Conservation (phyloP, 2,329 filamentous ascomycete species). For the Microthyrium microscopicum region DNA sequence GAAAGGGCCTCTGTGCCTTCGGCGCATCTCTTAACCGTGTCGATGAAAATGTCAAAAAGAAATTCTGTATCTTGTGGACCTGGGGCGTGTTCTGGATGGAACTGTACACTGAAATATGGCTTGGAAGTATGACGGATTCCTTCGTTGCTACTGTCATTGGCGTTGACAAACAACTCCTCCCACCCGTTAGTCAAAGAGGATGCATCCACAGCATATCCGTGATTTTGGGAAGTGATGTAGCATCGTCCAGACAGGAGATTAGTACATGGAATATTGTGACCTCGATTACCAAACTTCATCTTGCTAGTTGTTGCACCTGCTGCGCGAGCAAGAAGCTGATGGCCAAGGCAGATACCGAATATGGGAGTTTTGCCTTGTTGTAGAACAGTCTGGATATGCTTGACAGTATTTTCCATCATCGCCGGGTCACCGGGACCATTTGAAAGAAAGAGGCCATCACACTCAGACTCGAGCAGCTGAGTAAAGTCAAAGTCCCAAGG, state of each 20-base stretch:
- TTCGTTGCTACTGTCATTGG: conserved; percentile 96
- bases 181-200: conserved; percentile 59
- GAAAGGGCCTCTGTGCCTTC: conserved; percentile 49
- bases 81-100: conserved; percentile 93
- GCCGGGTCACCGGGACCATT: conserved; percentile 95
- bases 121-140: conserved; percentile 75
- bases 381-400: conserved; percentile 62
- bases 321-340: conserved; percentile 80
- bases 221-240: conserved; percentile 98
- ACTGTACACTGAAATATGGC: conserved; percentile 98
- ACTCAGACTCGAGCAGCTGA: conserved; percentile 58
- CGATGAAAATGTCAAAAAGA: conserved; percentile 91
- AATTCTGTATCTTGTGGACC: conserved; percentile 92
- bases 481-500: conserved; percentile 94
- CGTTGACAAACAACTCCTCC: conserved; percentile 93
- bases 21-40: conserved; percentile 60
- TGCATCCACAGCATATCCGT: conserved; percentile 86
- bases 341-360: conserved; percentile 91
- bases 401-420: conserved; percentile 61
- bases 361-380: conserved; percentile 69
- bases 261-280: conserved; percentile 96
- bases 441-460: conserved; percentile 93
- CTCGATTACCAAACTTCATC: conserved; percentile 99
- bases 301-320: conserved; percentile 74
- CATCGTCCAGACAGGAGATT: conserved; percentile 91